Evolutionary conservation across 2,329 filamentous ascomycete species (phyloP).

Genomic region (Ophiostoma triangulosporum): DNA sequence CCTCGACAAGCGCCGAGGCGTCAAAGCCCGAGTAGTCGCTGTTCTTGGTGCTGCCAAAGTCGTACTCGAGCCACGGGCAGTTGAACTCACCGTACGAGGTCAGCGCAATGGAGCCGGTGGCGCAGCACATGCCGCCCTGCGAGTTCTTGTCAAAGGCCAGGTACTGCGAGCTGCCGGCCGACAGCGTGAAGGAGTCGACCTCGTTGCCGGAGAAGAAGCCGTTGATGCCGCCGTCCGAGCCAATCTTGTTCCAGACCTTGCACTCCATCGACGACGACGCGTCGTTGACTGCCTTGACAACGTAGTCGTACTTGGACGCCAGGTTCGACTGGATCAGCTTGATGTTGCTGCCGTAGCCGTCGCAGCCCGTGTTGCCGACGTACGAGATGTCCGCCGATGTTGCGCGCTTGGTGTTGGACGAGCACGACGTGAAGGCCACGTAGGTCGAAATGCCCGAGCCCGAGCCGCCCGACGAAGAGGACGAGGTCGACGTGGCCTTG

Average conservation of each 20-base stretch:
- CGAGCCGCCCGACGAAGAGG: background rate
- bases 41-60: constrained; percentile 33
- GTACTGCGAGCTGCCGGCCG: constrained; percentile 23
- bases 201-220: constrained; percentile 31
- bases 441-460: constrained; percentile 22
- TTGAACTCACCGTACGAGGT: constrained; percentile 29
- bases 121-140: constrained; percentile 36
- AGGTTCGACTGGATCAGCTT: constrained; percentile 27
- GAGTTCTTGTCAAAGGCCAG: constrained; percentile 33
- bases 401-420: constrained; percentile 30
- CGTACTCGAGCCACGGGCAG: constrained; percentile 36
- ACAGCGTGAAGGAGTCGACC: constrained; percentile 29
- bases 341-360: constrained; percentile 38
- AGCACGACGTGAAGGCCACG: constrained; percentile 23
- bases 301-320: constrained; percentile 30
- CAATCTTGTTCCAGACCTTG: constrained; percentile 40
- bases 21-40: constrained; percentile 36
- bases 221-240: constrained; percentile 27
- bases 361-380: constrained; percentile 32
- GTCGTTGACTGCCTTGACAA: constrained; percentile 26
- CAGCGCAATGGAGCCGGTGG: constrained; percentile 19
- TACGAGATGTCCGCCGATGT: constrained; percentile 32
- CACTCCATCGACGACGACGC: constrained; percentile 22
- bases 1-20: constrained; percentile 34
- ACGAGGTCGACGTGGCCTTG: background rate